phyloP scores from a whole-genome alignment of 306 rosid genomes.

The Lupinus albus region DNA sequence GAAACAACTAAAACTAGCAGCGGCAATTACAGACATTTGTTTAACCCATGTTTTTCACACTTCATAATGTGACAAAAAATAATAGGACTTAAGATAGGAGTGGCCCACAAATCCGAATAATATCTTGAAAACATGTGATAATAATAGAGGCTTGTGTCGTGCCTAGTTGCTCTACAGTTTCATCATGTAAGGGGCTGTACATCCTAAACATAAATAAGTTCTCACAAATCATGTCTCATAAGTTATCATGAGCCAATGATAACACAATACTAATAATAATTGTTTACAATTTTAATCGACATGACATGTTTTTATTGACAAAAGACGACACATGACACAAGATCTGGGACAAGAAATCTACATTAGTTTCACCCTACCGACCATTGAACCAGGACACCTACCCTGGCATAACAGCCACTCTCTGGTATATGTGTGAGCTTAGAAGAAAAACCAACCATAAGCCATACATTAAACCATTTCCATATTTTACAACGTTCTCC shows the following conservation, averaged over 20 bases:
- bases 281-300: no score
- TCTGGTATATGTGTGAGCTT: not conserved
- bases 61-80: not conserved
- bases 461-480: not conserved
- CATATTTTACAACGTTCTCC: not conserved
- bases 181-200: conserved; percentile 8
- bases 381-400: conserved; percentile 11
- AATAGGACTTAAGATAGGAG: not conserved
- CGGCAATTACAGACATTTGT: not conserved
- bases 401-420: not conserved
- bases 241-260: no score
- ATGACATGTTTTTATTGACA: no score
- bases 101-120: conserved; percentile 45
- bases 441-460: conserved; percentile 8
- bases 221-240: no score
- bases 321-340: no score
- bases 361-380: conserved; percentile 36
- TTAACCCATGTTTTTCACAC: not conserved
- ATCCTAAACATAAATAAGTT: no score
- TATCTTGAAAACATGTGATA: conserved; percentile 24
- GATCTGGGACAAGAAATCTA: no score
- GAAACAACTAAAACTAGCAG: not conserved
- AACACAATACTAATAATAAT: no score
- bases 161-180: conserved; percentile 7
- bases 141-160: not conserved